Evolutionary conservation across 306 rosid genomes (phyloP), one percentile per base, ranked within the genome.

Genomic region (Quercus rubra): DNA sequence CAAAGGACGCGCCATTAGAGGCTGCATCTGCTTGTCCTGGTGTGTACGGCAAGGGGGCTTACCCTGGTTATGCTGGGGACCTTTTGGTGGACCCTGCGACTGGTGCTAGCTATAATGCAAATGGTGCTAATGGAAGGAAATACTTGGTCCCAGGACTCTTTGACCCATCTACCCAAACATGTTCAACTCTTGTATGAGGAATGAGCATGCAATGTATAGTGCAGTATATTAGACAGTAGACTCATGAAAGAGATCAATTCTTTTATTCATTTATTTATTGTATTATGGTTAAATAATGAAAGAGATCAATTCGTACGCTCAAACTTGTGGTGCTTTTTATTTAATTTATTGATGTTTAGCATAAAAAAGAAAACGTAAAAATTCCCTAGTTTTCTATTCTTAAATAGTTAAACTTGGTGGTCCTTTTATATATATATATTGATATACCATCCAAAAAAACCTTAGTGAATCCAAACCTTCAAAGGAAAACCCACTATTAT

Each of bases 21-120:
- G 43, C 10, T 38, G 43, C 83, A 4, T 89, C 91, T 0, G 85
- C 94, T 49, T 91, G 97, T 61, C 73, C 90, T 1, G 93, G 93
- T 0, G 70, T 89, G 6, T 91, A 82, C 3, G 93, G 87, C 0
- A 89, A 88, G 20, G 89, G 91, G 3, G 87, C 97, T 19, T 91
- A 86, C 70, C 93, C 93, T 0, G 97, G 92, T 2, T 88, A 85
- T 3, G 84, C 91, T 0, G 91, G 93, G 15, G 59, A 85, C 5
- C 82, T 91, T 1, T 76, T 84, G 80, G 84, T 78, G 51, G 91
- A 89, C 19, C 43, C 82, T 0, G 64, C 78, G 0, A 90, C 74
- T 3, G 90, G 91, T 0, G 89, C 86, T 43, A 88, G 91, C 84
- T 91, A 81, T 35, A 92, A 92, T 0, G 91, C 94, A 2, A 38